Evolutionary conservation across 2,329 filamentous ascomycete species (phyloP).

Genomic region (Apiospora saccharicola): DNA sequence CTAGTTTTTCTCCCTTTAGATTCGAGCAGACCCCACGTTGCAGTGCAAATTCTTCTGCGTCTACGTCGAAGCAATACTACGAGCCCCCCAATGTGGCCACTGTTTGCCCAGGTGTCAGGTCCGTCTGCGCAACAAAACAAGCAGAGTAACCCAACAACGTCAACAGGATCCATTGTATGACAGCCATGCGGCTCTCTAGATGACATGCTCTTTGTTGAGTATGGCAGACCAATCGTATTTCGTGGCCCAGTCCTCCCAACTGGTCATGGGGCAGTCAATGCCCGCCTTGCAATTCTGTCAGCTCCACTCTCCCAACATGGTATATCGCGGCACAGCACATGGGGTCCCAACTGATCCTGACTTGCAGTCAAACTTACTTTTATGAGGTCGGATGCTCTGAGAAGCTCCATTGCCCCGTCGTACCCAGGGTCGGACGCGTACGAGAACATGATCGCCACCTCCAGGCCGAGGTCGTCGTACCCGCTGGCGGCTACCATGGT

Average conservation of each 20-base stretch:
- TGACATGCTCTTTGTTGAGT: neutral
- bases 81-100: neutral
- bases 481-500: slow-evolving; percentile 48
- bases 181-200: neutral
- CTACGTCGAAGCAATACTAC: neutral
- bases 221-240: slow-evolving; percentile 5
- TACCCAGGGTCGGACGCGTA: slow-evolving; percentile 58
- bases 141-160: neutral
- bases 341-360: neutral
- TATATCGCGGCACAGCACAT: neutral
- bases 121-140: neutral
- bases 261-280: slow-evolving; percentile 19
- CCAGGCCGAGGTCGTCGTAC: slow-evolving; percentile 51
- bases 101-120: neutral
- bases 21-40: neutral
- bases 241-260: slow-evolving; percentile 9
- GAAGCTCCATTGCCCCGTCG: slow-evolving; percentile 52
- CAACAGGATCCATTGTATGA: neutral
- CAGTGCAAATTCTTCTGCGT: neutral
- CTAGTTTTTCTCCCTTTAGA: neutral
- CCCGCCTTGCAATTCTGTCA: slow-evolving; percentile 5
- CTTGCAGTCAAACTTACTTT: slow-evolving; percentile 45
- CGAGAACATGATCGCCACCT: slow-evolving; percentile 54
- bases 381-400: slow-evolving; percentile 52
- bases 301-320: slow-evolving; percentile 3